Evolutionary conservation across 768 basidiomycete species (phyloP).

Genomic region (Mycena capillaripes): DNA sequence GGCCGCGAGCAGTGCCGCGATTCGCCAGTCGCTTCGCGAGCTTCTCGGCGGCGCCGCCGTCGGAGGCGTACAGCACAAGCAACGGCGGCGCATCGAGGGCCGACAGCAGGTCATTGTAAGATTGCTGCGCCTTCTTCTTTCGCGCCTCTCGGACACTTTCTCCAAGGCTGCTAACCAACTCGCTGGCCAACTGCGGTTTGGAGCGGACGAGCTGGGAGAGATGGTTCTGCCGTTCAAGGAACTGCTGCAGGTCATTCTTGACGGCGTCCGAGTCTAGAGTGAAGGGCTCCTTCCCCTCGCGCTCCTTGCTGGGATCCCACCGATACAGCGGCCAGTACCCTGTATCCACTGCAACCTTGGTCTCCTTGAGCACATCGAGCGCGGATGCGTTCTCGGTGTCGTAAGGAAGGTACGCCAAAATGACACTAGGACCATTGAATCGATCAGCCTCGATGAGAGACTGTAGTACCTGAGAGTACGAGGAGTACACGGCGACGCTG

Average conservation of each 20-base stretch:
- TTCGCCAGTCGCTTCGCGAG: constrained; percentile 88
- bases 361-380: constrained; percentile 95
- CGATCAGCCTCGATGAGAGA: constrained; percentile 91
- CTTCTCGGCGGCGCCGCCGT: constrained; percentile 97
- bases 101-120: constrained; percentile 86
- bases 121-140: constrained; percentile 82
- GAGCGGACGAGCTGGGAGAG: constrained; percentile 92
- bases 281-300: constrained; percentile 85
- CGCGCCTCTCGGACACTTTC: constrained; percentile 88
- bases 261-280: constrained; percentile 92
- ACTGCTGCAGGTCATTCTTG: constrained; percentile 93
- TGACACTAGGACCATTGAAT: constrained; percentile 90
- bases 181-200: constrained; percentile 83
- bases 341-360: constrained; percentile 94
- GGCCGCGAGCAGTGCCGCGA: constrained; percentile 87
- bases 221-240: constrained; percentile 97
- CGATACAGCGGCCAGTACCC: constrained; percentile 99
- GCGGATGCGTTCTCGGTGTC: constrained; percentile 81
- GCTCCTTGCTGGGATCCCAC: constrained; percentile 93
- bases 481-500: constrained; percentile 95
- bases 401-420: constrained; percentile 96
- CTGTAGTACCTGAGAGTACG: constrained; percentile 95
- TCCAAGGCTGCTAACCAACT: constrained; percentile 88
- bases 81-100: constrained; percentile 92
- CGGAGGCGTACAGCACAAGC: constrained; percentile 93